Base-by-base conservation (phyloP, 257 asterid species). In the Euphrasia confusa region DNA sequence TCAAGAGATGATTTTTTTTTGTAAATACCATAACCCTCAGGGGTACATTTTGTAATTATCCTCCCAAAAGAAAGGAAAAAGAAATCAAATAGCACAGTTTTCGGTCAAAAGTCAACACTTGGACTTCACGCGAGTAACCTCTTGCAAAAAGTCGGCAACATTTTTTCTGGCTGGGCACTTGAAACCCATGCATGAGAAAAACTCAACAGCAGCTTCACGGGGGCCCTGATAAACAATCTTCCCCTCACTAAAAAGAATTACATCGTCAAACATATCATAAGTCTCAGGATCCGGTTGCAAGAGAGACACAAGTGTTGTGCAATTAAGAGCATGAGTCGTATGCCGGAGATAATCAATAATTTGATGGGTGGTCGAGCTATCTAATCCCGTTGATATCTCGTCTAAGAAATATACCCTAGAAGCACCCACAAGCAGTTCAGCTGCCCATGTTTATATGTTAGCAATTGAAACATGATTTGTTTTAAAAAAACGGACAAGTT, bases 271-370 rank as follows among this genome's bases (percentile, higher is more conserved):
- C 74, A 90, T 79, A 67, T 79, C 75, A 39, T 78, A 90, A n/a
- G 97, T 87, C 75, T 87, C 96, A 11, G 97, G 97, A 66, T 85
- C 95, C 15, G 97, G 96, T 70, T 90, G 97, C 80, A 90, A 65
- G 21, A 90, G 89, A 18, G 96, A 90, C 58, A 90, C 82, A 32
- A 90, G 65, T 18, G 90, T 79, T 32, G 97, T 90, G 58, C 79
- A 79, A 74, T 82, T 83, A 57, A 87, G 73, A 54, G 87, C 82
- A 69, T 70, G 91, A 44, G 87, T 80, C 18, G 85, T 72, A 68
- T 90, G 89, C 66, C 72, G 84, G 18, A 90, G 80, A 64, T 89
- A 83, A 40, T 80, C 82, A 71, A 90, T 75, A 69, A 90, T 90
- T 74, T 90, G 90, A 63, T 72, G 88, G 4, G 97, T 90, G 24